Evolutionary conservation across 331 rosid genomes (phyloP), one percentile per base, ranked within the genome.

Genomic region (Rosa hybrid): DNA sequence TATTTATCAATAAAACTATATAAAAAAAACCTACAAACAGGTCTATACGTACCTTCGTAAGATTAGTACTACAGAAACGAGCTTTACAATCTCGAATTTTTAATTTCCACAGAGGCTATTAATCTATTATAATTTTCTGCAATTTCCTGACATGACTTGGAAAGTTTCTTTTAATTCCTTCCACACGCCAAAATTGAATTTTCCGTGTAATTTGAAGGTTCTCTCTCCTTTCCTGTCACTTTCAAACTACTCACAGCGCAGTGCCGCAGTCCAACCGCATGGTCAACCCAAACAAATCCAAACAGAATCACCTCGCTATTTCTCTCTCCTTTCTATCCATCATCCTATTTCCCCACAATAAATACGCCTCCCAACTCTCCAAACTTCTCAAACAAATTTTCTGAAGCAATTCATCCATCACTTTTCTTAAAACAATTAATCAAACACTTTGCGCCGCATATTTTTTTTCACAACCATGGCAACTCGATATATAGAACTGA

Each of bases 401-500:
- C 68, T 5, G 30, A 62, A 62, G 2, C 18, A 63, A 8, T 14
- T 53, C 38, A 34, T 34, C 38, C 0, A 0, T 34, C 38, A 34
- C 38, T 34, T 34, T 34, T 34, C 38, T 34, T 34, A 34, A 34
- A 34, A 34, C 38, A 34, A 34, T 3, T 45, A 10, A 53, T 53
- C 60, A 17, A 53, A 5, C 60, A 16, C 23, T 18, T 53, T 13
- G 42, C 8, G 18, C 12, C 0, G 4, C 4, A 63, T 2, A 3
- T 21, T 27, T 8, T 12, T 23, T 45, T 9, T 8, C 72, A 7
- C 39, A 7, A 60, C 14, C 51, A 54, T 69, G 78, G 18, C 74
- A 20, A 1, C 67, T 1, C 44, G 78, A 20, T 75, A 69, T 12
- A 25, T 89, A 5, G 90, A 89, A 48, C 21, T 89, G 76, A 89